phyloP scores from a whole-genome alignment of 2,329 filamentous ascomycete genomes.

The Didymellaceae sp. region DNA sequence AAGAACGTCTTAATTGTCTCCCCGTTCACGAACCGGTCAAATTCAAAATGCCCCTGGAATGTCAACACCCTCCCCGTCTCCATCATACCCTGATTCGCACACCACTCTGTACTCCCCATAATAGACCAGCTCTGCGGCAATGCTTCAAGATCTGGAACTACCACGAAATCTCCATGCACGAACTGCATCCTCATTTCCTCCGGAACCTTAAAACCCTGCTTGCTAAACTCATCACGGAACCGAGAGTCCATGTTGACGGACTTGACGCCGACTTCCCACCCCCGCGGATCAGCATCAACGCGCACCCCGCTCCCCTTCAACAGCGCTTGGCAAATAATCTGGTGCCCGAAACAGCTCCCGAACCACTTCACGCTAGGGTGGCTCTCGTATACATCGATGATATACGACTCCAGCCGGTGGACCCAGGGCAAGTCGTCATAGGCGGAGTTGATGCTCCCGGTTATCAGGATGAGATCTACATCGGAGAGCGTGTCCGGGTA shows the following conservation, averaged over 20 bases:
- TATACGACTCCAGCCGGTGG: slow-evolving; percentile 35
- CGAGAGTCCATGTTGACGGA: slow-evolving; percentile 24
- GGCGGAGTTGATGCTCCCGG: slow-evolving; percentile 46
- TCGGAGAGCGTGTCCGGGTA: slow-evolving; percentile 42
- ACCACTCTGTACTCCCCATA: slow-evolving; percentile 41
- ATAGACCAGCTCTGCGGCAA: slow-evolving; percentile 30
- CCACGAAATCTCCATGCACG: slow-evolving; percentile 47
- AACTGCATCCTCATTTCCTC: slow-evolving; percentile 45
- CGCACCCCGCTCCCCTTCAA: slow-evolving; percentile 38
- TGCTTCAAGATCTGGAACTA: slow-evolving; percentile 19
- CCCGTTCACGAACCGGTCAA: slow-evolving; percentile 51
- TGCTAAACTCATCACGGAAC: slow-evolving; percentile 12
- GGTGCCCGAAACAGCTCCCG: slow-evolving; percentile 55
- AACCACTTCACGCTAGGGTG: slow-evolving; percentile 48
- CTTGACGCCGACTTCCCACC: slow-evolving; percentile 38
- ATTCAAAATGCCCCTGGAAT: slow-evolving; percentile 55
- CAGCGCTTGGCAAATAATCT: slow-evolving; percentile 50
- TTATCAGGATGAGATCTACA: slow-evolving; percentile 50
- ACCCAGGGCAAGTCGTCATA: slow-evolving; percentile 42
- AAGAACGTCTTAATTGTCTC: slow-evolving; percentile 50
- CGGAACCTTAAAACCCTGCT: background rate
- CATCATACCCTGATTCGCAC: slow-evolving; percentile 51
- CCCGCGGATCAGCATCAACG: slow-evolving; percentile 35
- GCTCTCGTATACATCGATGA: slow-evolving; percentile 40
- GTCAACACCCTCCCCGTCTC: slow-evolving; percentile 50